These are phyloP conservation scores for Monosporozyma unispora DNA, from an alignment of 805 yeast species.

Conservation along the genomic window DNA sequence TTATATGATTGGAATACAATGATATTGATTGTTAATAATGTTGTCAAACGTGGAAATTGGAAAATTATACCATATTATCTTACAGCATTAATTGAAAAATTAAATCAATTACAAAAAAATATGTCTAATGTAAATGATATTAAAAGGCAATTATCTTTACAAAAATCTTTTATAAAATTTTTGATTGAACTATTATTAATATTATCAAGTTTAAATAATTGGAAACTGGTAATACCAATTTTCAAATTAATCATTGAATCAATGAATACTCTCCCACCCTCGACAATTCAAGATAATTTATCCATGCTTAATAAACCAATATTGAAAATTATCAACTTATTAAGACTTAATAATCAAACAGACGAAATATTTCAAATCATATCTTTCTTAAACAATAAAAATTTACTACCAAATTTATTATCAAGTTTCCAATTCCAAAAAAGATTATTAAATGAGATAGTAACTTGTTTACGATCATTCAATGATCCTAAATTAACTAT, in stretches of 20 bases:
- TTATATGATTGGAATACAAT: slow-evolving; percentile 19
- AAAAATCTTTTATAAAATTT: slow-evolving; percentile 14
- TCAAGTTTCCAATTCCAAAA: slow-evolving; percentile 11
- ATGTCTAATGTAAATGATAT: background rate
- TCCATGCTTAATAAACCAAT: slow-evolving; percentile 6
- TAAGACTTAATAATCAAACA: slow-evolving; percentile 17
- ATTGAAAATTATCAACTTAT: slow-evolving; percentile 2
- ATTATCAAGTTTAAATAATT: slow-evolving; percentile 13
- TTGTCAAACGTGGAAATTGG: slow-evolving; percentile 13
- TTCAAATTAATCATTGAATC: slow-evolving; percentile 9
- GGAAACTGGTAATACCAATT: slow-evolving; percentile 17
- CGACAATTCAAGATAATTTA: background rate
- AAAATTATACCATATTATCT: slow-evolving; percentile 15
- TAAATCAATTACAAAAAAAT: slow-evolving; percentile 2
- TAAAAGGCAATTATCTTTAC: background rate
- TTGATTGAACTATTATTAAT: slow-evolving; percentile 15
- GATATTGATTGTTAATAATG: slow-evolving; percentile 9
- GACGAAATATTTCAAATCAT: slow-evolving; percentile 19
- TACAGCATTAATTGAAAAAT: slow-evolving; percentile 15
- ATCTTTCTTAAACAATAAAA: slow-evolving; percentile 6
- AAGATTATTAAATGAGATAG: slow-evolving; percentile 15
- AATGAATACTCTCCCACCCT: background rate
- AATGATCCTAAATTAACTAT: slow-evolving; percentile 24
- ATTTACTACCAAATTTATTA: background rate
- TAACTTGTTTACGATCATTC: slow-evolving; percentile 17